Conservation (phyloP, 768 basidiomycete genomes). For the Mrakia blollopis region DNA sequence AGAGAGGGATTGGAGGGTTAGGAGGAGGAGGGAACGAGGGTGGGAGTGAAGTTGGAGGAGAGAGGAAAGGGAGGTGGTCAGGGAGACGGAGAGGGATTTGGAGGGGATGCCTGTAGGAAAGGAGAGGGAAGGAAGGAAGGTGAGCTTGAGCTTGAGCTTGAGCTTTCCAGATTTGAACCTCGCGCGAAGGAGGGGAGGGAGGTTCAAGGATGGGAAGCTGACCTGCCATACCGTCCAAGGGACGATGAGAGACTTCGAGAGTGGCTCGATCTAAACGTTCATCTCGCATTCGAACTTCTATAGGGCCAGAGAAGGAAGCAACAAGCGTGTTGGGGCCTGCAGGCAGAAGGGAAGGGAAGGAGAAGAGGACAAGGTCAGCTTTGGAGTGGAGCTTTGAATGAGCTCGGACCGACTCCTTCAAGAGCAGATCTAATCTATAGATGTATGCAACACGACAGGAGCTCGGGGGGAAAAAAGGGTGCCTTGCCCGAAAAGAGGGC, state of each 20-base stretch:
- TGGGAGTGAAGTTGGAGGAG: slow-evolving; percentile 61
- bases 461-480: background rate
- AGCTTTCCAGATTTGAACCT: too few species aligned
- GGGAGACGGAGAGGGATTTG: slow-evolving; percentile 55
- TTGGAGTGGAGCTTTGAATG: background rate
- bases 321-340: slow-evolving; percentile 51
- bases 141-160: background rate
- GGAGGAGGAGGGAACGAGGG: slow-evolving; percentile 68
- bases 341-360: background rate
- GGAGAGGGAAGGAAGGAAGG: background rate
- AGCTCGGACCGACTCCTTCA: too few species aligned
- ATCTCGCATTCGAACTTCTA: slow-evolving; percentile 63
- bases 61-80: slow-evolving; percentile 59
- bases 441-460: too few species aligned
- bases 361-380: background rate
- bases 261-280: slow-evolving; percentile 70
- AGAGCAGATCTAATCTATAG: too few species aligned
- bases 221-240: slow-evolving; percentile 62
- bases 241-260: slow-evolving; percentile 68
- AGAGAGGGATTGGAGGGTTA: slow-evolving; percentile 58
- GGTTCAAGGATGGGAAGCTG: too few species aligned
- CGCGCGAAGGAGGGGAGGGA: too few species aligned
- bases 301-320: slow-evolving; percentile 73
- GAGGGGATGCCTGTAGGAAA: slow-evolving; percentile 53
- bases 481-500: too few species aligned